phyloP scores from a whole-genome alignment of 306 rosid species.

The Comarum palustre region DNA sequence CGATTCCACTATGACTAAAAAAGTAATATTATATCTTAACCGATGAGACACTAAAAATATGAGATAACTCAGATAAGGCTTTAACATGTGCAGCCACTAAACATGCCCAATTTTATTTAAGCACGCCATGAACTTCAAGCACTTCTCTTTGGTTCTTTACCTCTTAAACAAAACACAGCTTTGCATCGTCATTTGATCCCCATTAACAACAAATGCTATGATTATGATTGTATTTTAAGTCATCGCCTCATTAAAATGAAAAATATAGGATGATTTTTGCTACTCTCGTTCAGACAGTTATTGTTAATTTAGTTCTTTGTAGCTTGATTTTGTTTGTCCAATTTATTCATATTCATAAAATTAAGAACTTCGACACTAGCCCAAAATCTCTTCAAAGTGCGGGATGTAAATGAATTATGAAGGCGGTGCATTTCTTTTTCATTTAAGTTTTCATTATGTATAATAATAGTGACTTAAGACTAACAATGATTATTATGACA shows the following conservation, averaged over 20 bases:
- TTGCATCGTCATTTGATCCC: constrained; percentile 26
- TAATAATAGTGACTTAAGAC: no score
- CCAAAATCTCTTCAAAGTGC: neutral
- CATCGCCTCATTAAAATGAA: neutral
- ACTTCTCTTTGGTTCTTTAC: neutral
- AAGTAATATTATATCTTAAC: neutral
- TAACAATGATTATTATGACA: no score
- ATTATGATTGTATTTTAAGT: constrained; percentile 17
- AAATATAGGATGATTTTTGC: neutral
- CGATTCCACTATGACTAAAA: constrained; percentile 23
- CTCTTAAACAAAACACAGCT: constrained; percentile 8
- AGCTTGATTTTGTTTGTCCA: no score
- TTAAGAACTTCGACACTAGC: no score
- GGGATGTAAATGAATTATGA: neutral
- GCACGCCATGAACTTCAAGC: constrained; percentile 3
- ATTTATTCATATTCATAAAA: no score
- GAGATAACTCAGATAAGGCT: constrained; percentile 12
- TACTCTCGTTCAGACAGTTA: no score
- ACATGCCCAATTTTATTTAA: constrained; percentile 7
- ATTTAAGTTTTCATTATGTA: neutral
- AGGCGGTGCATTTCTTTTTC: neutral
- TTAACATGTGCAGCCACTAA: constrained; percentile 34
- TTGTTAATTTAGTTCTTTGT: no score
- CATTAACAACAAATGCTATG: neutral
- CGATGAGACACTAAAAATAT: constrained; percentile 24